These are phyloP conservation scores for Saturnispora zaruensis DNA, from an alignment of 805 yeast genomes.

Conservation along the genomic window DNA sequence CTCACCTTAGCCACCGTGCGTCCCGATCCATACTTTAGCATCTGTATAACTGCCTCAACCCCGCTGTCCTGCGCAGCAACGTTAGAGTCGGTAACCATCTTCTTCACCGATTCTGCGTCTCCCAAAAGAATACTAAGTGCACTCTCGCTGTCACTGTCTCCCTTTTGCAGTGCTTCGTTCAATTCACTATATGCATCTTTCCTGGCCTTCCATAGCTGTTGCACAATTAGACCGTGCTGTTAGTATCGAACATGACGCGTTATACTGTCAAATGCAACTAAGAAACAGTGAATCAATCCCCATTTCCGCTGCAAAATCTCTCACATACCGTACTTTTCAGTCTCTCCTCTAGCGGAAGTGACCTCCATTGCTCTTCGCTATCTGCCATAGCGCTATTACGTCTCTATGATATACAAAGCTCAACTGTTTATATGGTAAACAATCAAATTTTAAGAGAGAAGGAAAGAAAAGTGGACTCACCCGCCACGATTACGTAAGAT, in stretches of 20 bases:
- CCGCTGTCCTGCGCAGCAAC: slow-evolving; percentile 91
- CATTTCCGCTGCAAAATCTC: slow-evolving; percentile 3
- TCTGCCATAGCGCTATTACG: slow-evolving; percentile 11
- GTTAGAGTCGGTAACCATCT: slow-evolving; percentile 65
- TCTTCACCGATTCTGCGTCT: slow-evolving; percentile 48
- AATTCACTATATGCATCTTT: slow-evolving; percentile 69
- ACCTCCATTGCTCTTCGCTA: slow-evolving; percentile 53
- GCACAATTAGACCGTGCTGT: background rate
- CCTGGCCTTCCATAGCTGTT: slow-evolving; percentile 73
- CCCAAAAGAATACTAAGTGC: slow-evolving; percentile 28
- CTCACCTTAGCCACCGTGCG: slow-evolving; percentile 35
- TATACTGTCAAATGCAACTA: slow-evolving; percentile 10
- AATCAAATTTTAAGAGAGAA: background rate
- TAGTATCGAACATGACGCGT: slow-evolving; percentile 2
- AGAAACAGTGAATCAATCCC: too few relatives aligned
- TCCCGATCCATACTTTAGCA: slow-evolving; percentile 49
- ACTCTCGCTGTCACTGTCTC: background rate
- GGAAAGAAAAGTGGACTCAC: background rate
- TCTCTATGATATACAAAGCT: background rate
- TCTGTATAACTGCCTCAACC: slow-evolving; percentile 43
- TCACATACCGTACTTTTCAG: slow-evolving; percentile 49
- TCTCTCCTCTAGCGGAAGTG: slow-evolving; percentile 59
- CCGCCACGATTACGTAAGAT: background rate
- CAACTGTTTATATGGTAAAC: background rate
- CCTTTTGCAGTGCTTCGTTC: slow-evolving; percentile 35